Percentiles rank a stretch among this genome's conserved stretches.
phyloP scores from a whole-genome alignment of 139 green algal species.

The Limnomonas spitsbergensis region DNA sequence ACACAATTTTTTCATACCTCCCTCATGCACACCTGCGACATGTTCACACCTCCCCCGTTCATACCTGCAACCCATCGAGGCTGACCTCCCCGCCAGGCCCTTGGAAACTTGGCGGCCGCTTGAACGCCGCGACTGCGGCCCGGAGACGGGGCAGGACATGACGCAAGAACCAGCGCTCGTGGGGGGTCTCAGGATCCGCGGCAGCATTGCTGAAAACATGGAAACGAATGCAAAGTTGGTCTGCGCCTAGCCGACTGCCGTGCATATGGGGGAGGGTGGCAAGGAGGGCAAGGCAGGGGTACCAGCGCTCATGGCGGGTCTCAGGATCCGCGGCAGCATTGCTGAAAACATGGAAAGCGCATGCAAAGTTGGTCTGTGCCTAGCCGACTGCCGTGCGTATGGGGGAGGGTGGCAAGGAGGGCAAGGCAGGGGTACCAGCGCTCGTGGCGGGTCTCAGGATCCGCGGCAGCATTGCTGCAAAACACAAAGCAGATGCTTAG shows the following conservation, averaged over 20 bases:
- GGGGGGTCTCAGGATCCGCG: conserved; percentile 21
- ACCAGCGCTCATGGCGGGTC: conserved; percentile 39
- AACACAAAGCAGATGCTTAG: too few species aligned
- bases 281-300: too few species aligned
- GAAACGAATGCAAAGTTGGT: not conserved
- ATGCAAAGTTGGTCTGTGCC: not conserved
- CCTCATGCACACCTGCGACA: too few species aligned
- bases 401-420: too few species aligned
- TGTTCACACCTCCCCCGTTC: not conserved
- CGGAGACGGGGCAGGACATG: conserved; percentile 33
- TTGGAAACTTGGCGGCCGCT: not conserved
- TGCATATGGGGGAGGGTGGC: too few species aligned
- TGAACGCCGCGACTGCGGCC: conserved; percentile 18
- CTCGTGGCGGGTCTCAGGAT: conserved; percentile 37
- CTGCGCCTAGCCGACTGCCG: too few species aligned
- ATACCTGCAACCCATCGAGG: not conserved
- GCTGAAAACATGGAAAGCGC: conserved; percentile 21
- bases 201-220: conserved; percentile 25
- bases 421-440: conserved; percentile 30
- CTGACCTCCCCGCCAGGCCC: not conserved
- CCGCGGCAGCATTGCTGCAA: conserved; percentile 4
- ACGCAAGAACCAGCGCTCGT: conserved; percentile 39
- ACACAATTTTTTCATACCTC: too few species aligned
- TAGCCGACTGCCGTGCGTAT: too few species aligned
- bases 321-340: conserved; percentile 13